Evolutionary conservation across 306 rosid species (phyloP).

Genomic region (Delonix regia): DNA sequence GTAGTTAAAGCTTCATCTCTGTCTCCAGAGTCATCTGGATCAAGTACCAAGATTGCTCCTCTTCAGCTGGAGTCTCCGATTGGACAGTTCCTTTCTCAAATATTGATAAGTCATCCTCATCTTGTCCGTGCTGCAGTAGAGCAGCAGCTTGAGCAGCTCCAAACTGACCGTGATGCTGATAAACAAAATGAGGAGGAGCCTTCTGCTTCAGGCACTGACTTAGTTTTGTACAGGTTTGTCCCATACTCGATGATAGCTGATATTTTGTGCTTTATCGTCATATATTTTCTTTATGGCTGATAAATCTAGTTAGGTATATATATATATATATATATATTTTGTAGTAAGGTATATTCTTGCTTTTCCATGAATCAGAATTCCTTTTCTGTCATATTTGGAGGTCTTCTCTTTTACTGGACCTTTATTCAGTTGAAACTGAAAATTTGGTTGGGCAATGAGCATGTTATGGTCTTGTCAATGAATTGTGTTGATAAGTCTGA

Average conservation of each 20-base stretch:
- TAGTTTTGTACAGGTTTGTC: slow-evolving; percentile 78
- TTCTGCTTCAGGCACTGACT: slow-evolving; percentile 66
- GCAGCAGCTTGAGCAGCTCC: slow-evolving; percentile 90
- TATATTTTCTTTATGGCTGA: not conserved
- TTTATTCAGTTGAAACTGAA: not conserved
- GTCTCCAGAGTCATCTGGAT: slow-evolving; percentile 53
- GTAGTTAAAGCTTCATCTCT: slow-evolving; percentile 53
- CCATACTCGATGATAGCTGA: slow-evolving; percentile 10
- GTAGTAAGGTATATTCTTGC: slow-evolving; percentile 11
- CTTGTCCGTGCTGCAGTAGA: slow-evolving; percentile 96
- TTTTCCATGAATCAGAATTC: not conserved
- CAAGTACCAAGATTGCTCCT: slow-evolving; percentile 69
- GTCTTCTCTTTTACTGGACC: too few species aligned
- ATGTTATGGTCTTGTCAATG: not conserved
- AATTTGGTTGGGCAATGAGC: not conserved
- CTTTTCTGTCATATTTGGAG: not conserved
- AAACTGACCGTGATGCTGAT: slow-evolving; percentile 79
- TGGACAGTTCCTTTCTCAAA: slow-evolving; percentile 88
- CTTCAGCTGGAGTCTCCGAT: slow-evolving; percentile 88
- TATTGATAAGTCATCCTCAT: slow-evolving; percentile 83
- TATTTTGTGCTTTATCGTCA: not conserved
- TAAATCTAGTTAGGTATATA: slow-evolving; percentile 4
- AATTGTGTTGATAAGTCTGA: not conserved
- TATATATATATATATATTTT: too few species aligned
- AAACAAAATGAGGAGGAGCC: slow-evolving; percentile 64